phyloP scores from a whole-genome alignment of 2,329 filamentous ascomycete species.

The Fusarium equiseti region DNA sequence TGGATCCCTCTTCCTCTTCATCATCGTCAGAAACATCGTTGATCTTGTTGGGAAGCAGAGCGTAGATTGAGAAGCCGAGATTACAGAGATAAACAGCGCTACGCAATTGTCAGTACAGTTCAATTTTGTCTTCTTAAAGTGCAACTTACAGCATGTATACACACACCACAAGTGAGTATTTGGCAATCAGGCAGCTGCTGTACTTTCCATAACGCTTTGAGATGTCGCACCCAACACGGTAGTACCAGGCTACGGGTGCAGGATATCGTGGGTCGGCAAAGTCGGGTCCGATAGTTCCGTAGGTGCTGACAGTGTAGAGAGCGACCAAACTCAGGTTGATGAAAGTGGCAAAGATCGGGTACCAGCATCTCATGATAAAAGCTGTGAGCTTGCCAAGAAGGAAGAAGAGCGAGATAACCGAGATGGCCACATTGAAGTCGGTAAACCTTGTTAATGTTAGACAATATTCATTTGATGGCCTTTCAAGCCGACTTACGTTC shows the following conservation, averaged over 20 bases:
- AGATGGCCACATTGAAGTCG: slow-evolving; percentile 80
- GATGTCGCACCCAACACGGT: slow-evolving; percentile 75
- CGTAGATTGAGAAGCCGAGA: slow-evolving; percentile 69
- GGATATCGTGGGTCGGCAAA: slow-evolving; percentile 73
- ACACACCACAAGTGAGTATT: slow-evolving; percentile 73
- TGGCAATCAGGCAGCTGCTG: slow-evolving; percentile 75
- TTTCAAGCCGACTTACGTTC: slow-evolving; percentile 66
- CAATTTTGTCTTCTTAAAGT: neutral
- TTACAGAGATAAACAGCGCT: slow-evolving; percentile 73
- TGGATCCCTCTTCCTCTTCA: slow-evolving; percentile 56
- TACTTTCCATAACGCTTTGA: slow-evolving; percentile 66
- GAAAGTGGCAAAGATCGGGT: slow-evolving; percentile 71
- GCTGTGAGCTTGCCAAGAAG: slow-evolving; percentile 77
- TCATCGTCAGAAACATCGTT: slow-evolving; percentile 61
- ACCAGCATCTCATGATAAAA: slow-evolving; percentile 78
- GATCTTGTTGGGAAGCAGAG: slow-evolving; percentile 67
- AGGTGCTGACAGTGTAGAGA: slow-evolving; percentile 74
- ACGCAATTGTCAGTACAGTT: neutral
- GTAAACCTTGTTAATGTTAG: slow-evolving; percentile 68
- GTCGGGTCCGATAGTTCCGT: slow-evolving; percentile 80
- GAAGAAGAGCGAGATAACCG: slow-evolving; percentile 80
- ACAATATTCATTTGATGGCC: neutral
- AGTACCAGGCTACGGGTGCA: slow-evolving; percentile 78
- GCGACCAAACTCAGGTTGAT: slow-evolving; percentile 68
- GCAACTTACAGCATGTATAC: slow-evolving; percentile 74